A percentile compares a stretch with the other conserved stretches of the same genome.
phyloP scores from a whole-genome alignment of 202 grass and related monocot species.

The Hordeum pubiflorum region DNA sequence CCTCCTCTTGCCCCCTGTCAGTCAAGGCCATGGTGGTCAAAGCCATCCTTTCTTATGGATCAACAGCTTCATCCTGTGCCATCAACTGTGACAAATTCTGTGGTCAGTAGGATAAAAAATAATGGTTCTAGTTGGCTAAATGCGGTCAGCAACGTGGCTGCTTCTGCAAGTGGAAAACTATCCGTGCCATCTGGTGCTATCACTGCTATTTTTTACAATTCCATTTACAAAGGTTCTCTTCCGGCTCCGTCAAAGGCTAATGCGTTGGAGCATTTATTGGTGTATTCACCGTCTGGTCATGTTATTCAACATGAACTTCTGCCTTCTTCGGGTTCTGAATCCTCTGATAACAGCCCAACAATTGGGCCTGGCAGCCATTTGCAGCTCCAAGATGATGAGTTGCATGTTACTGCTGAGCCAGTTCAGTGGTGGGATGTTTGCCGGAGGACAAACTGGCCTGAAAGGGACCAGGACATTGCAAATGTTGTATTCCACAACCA shows the following conservation, averaged over 20 bases:
- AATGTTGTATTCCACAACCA: slow-evolving; percentile 44
- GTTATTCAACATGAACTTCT: slow-evolving; percentile 97
- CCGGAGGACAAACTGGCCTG: slow-evolving; percentile 88
- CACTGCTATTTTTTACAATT: slow-evolving; percentile 86
- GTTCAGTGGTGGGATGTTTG: slow-evolving; percentile 99
- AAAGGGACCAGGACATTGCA: slow-evolving; percentile 74
- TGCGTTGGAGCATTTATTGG: slow-evolving; percentile 90
- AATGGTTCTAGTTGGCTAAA: slow-evolving; percentile 86
- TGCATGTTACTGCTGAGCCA: slow-evolving; percentile 81
- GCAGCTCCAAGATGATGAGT: slow-evolving; percentile 86
- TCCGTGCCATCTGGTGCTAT: slow-evolving; percentile 74
- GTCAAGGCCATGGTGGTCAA: slow-evolving; percentile 95
- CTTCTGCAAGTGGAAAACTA: slow-evolving; percentile 82
- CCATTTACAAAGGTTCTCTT: slow-evolving; percentile 45
- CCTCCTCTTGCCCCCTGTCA: slow-evolving; percentile 63
- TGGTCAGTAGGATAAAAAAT: slow-evolving; percentile 96
- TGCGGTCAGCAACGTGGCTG: slow-evolving; percentile 91
- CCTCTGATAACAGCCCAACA: slow-evolving; percentile 59
- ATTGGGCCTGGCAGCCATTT: slow-evolving; percentile 44
- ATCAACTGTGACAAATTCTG: slow-evolving; percentile 68
- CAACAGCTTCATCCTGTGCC: slow-evolving; percentile 82
- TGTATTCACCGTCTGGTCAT: slow-evolving; percentile 94
- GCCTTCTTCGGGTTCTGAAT: slow-evolving; percentile 57
- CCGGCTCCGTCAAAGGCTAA: slow-evolving; percentile 58
- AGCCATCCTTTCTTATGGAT: slow-evolving; percentile 68